Evolutionary conservation across 2,329 filamentous ascomycete species (phyloP).

Genomic region (Venturiaceae sp.): DNA sequence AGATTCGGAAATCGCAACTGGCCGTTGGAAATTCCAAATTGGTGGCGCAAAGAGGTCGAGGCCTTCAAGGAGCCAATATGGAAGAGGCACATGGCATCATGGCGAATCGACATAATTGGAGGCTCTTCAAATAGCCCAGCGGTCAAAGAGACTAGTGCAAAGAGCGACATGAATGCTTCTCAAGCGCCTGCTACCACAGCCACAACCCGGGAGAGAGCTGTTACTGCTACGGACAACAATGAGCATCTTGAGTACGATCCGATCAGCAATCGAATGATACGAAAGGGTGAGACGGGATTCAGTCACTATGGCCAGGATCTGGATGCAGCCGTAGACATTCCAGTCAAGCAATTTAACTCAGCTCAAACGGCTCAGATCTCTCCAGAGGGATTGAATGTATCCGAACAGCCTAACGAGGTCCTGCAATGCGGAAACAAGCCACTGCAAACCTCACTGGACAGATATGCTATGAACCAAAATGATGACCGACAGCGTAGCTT

Average conservation of each 20-base stretch:
- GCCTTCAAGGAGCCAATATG: background rate
- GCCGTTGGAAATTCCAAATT: background rate
- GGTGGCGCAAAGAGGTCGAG: slow-evolving; percentile 3
- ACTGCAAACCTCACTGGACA: background rate
- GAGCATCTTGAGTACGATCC: slow-evolving; percentile 7
- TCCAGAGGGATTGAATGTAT: background rate
- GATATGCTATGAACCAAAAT: background rate
- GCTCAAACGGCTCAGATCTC: background rate
- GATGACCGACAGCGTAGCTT: background rate
- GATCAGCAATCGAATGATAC: slow-evolving; percentile 8
- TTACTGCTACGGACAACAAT: background rate
- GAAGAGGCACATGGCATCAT: background rate
- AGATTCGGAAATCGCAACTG: background rate
- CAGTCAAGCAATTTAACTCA: background rate
- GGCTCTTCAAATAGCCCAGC: background rate
- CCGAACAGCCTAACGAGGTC: background rate
- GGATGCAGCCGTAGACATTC: background rate
- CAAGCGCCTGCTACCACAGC: background rate
- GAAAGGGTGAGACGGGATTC: background rate
- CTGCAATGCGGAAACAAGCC: background rate
- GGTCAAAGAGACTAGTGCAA: too few relatives aligned
- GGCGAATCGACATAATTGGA: background rate
- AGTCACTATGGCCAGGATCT: background rate
- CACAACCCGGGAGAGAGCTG: background rate
- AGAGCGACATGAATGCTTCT: background rate